Base-by-base conservation (phyloP, 495 filamentous ascomycete species). In the Parathielavia appendiculata region DNA sequence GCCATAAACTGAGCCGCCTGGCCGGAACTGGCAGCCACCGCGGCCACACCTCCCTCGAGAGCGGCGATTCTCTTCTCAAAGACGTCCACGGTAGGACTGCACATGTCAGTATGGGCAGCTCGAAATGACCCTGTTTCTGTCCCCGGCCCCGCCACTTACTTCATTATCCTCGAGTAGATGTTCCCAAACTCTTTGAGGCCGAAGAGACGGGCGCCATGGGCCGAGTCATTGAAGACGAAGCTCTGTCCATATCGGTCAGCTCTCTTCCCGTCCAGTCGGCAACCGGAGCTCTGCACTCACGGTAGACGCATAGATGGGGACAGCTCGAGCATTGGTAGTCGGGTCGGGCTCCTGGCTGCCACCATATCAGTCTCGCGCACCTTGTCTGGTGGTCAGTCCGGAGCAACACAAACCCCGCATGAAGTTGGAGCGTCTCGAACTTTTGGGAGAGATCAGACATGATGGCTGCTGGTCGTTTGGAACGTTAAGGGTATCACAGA, bases 151-250 rank as follows among this genome's bases (percentile, higher is more conserved):
- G 26, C 44, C 19, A 71, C 77, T 66, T 53, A 81, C 79, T 98
- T 98, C 91, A 95, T 95, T 64, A 98, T 93, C 56, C 93, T 87
- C 66, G 86, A 91, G 80, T 98, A 98, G 76, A 98, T 97, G 74
- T 98, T 97, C 70, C 92, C 95, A 70, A 95, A 92, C 72, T 97
- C 92, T 71, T 97, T 95, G 75, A 98, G 90, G 63, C 90, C 90
- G 69, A 98, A 98, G 23, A 98, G 86, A 67, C 92, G 85, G 51
- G 95, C 95, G 61, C 91, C 93, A 71, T 97, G 93, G 51, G 92
- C 93, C 38, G 90, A 95, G 77, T 97, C 90, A 82, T 97, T 91
- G 86, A 98, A 98, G 57, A 83, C 80, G 73, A 77, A 98, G 64
- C 91, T 96, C 88, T 92, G 55, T 62, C 39, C 11, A 32, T 36